Conservation (phyloP, 257 asterid genomes). For the Ocimum tenuiflorum region DNA sequence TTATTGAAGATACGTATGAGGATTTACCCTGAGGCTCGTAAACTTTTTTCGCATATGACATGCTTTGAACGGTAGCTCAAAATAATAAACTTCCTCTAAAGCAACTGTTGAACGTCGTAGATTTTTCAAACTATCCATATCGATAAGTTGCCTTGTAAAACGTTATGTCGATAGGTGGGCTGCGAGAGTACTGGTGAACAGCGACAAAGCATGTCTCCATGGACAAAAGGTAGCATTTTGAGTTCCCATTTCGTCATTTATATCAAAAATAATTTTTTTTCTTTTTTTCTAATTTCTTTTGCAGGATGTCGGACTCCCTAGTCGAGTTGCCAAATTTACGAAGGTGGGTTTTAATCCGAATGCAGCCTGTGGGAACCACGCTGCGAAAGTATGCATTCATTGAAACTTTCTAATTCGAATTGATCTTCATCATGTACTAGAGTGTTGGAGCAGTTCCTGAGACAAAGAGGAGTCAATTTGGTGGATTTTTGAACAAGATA, state of each 20-base stretch:
- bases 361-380: no score
- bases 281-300: not conserved
- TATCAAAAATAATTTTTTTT: not conserved
- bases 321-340: slow-evolving; percentile 66
- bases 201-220: slow-evolving; percentile 66
- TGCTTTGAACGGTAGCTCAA: no score
- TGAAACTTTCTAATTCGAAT: not conserved
- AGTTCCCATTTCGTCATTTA: not conserved
- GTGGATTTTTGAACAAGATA: slow-evolving; percentile 43
- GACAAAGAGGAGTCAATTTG: slow-evolving; percentile 30
- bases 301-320: slow-evolving; percentile 86
- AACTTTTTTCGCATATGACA: not conserved
- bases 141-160: slow-evolving; percentile 1
- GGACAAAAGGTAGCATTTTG: slow-evolving; percentile 61
- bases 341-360: slow-evolving; percentile 43
- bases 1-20: no score
- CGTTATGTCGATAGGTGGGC: slow-evolving; percentile 72
- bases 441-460: slow-evolving; percentile 40
- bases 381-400: not conserved
- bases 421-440: slow-evolving; percentile 25
- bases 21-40: no score
- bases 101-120: not conserved
- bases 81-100: no score
- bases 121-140: no score
- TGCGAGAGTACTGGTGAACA: slow-evolving; percentile 83